phyloP scores from a whole-genome alignment of 495 filamentous ascomycete genomes.

The Choiromyces venosus region DNA sequence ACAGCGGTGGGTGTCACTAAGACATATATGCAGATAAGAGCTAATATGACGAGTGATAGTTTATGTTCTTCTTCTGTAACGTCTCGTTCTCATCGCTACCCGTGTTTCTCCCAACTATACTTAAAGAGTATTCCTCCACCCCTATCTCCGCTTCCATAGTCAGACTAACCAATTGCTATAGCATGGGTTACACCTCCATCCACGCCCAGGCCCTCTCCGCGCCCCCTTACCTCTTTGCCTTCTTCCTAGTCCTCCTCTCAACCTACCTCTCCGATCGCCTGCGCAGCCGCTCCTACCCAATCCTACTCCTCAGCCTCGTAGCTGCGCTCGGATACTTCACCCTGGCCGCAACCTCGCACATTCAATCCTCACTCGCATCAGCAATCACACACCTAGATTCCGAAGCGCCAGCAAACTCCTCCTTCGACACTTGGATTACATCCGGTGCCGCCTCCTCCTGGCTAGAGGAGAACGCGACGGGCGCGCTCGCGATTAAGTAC shows the following conservation, averaged over 20 bases:
- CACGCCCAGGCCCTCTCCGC: slow-evolving; percentile 75
- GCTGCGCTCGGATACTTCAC: slow-evolving; percentile 69
- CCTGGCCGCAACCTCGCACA: slow-evolving; percentile 51
- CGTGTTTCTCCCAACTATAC: slow-evolving; percentile 76
- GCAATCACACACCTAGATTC: slow-evolving; percentile 28
- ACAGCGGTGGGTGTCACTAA: slow-evolving; percentile 11
- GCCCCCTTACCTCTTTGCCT: slow-evolving; percentile 73
- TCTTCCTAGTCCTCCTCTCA: slow-evolving; percentile 60
- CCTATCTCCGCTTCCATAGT: neutral
- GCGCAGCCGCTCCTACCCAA: slow-evolving; percentile 64
- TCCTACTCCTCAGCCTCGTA: slow-evolving; percentile 57
- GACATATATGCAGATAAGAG: slow-evolving; percentile 1
- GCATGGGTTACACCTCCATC: slow-evolving; percentile 68
- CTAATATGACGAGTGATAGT: slow-evolving; percentile 16
- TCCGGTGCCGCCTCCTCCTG: slow-evolving; percentile 16
- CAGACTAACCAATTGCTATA: neutral
- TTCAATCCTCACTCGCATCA: slow-evolving; percentile 34
- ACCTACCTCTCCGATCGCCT: slow-evolving; percentile 69
- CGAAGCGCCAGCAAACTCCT: neutral
- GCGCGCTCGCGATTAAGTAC: slow-evolving; percentile 56
- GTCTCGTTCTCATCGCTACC: slow-evolving; percentile 75
- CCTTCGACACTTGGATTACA: neutral
- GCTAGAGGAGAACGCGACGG: slow-evolving; percentile 21
- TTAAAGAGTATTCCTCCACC: slow-evolving; percentile 53
- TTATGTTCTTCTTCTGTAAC: slow-evolving; percentile 57